A percentile compares a stretch with the other conserved stretches of the same genome.
Evolutionary conservation across 2,329 filamentous ascomycete species (phyloP).

Genomic region (Colletotrichum simmondsii): DNA sequence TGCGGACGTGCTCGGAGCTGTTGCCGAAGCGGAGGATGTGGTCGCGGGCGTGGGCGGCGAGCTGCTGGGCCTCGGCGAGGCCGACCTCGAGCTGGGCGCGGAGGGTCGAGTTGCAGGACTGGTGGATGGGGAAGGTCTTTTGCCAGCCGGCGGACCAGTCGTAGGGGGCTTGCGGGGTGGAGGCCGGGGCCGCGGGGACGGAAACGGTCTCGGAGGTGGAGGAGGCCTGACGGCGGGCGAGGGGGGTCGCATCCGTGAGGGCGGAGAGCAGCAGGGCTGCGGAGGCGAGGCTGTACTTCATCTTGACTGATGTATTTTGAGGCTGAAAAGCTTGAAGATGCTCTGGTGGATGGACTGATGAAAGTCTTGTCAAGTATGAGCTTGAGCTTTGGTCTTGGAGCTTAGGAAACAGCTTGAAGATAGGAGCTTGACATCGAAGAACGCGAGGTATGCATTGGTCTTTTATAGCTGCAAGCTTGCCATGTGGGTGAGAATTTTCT

Average conservation of each 20-base stretch:
- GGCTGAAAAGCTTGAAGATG: too few relatives aligned
- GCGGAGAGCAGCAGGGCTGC: conserved; percentile 39
- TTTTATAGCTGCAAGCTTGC: conserved; percentile 31
- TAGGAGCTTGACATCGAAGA: not conserved
- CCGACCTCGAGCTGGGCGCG: conserved; percentile 64
- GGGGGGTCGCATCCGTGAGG: conserved; percentile 40
- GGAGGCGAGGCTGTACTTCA: conserved; percentile 29
- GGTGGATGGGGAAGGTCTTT: conserved; percentile 63
- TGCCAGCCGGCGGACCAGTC: conserved; percentile 47
- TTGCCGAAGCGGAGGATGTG: conserved; percentile 69
- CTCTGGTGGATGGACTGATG: not conserved
- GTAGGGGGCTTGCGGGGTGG: conserved; percentile 40
- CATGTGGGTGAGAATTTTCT: not conserved
- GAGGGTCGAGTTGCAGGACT: conserved; percentile 74
- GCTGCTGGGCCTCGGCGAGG: conserved; percentile 66
- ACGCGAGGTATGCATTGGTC: not conserved
- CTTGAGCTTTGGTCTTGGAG: conserved; percentile 13
- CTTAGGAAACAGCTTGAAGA: not conserved
- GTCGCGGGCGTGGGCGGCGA: conserved; percentile 70
- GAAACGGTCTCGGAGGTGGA: conserved; percentile 33
- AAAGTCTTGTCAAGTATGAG: not conserved
- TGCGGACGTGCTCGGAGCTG: conserved; percentile 68
- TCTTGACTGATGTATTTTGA: conserved; percentile 1
- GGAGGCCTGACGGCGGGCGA: conserved; percentile 37
- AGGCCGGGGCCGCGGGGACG: conserved; percentile 28